A percentile compares a stretch with the other conserved stretches of the same genome.
Evolutionary conservation across 768 basidiomycete genomes (phyloP).

Genomic region (Lentinula raphanica): DNA sequence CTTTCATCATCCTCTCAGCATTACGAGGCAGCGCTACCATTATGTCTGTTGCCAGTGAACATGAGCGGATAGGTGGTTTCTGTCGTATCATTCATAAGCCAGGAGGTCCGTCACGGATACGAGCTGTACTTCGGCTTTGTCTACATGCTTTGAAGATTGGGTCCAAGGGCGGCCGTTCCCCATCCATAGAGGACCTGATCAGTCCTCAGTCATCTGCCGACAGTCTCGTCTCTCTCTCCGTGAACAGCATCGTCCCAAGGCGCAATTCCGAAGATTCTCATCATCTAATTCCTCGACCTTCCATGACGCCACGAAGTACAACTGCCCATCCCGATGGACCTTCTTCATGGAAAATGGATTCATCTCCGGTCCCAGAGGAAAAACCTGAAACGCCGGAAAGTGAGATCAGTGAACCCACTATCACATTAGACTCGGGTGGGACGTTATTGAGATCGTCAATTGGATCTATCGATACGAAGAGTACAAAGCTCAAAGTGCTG

Average conservation of each 20-base stretch:
- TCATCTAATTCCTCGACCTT: slow-evolving; percentile 33
- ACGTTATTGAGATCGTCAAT: slow-evolving; percentile 67
- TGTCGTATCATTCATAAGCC: slow-evolving; percentile 90
- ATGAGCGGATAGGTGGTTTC: slow-evolving; percentile 79
- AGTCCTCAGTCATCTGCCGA: background rate
- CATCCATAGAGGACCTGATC: slow-evolving; percentile 4
- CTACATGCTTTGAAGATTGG: slow-evolving; percentile 52
- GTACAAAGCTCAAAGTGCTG: slow-evolving; percentile 55
- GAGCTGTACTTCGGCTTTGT: slow-evolving; percentile 58
- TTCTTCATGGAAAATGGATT: slow-evolving; percentile 27
- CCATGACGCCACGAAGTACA: slow-evolving; percentile 47
- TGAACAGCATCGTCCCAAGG: slow-evolving; percentile 22
- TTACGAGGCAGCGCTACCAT: slow-evolving; percentile 60
- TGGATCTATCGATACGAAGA: slow-evolving; percentile 40
- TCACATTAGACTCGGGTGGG: slow-evolving; percentile 55
- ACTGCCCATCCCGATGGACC: slow-evolving; percentile 37
- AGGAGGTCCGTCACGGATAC: slow-evolving; percentile 73
- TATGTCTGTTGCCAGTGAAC: slow-evolving; percentile 60
- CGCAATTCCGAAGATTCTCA: slow-evolving; percentile 46
- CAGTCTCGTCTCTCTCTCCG: background rate
- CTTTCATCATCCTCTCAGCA: slow-evolving; percentile 74
- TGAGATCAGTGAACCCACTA: slow-evolving; percentile 34
- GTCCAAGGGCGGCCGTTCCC: slow-evolving; percentile 21
- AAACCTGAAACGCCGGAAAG: slow-evolving; percentile 14
- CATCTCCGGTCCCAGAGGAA: slow-evolving; percentile 32